Base-by-base conservation (phyloP, 345 rosid species). In the Rhodamnia rubescens region DNA sequence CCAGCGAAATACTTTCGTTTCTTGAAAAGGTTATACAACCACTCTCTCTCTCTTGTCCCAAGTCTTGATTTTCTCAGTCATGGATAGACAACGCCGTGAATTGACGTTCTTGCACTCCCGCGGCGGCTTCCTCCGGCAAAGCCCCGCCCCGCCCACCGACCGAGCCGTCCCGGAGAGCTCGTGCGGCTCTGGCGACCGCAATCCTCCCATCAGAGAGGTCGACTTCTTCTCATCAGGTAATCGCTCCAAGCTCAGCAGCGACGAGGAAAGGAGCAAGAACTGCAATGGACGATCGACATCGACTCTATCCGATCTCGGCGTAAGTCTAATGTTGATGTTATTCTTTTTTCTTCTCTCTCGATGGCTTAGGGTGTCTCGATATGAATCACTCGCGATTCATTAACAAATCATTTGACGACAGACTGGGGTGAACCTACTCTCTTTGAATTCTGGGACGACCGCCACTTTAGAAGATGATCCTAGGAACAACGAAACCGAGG, bases 181-280 rank as follows among this genome's bases (percentile, higher is more conserved):
- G 24, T 13, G 27, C 16, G 24, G 15, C 7, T 52, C 47, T 50
- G 5, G 21, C 18, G 52, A 57, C 74, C 27, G 27, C 55, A 87
- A 85, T 69, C 87, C 90, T 52, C 86, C 86, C 42, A 93, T 94
- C 87, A 90, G 91, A 90, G 98, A 95, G 91, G 87, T 94, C 83
- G 98, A 97, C 91, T 97, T 97, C 95, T 97, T 97, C 75, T 92
- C 96, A 2, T 57, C 82, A 7, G 89, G 85, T 51, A 87, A 24
- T 13, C 22, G 57, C 61, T 49, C n/a, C 21, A 49, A 74, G 64
- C 4, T 40, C 27, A 24, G 5, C 53, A 10, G 24, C 36, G 78
- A 57, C 42, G 92, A 92, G 90, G 81, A 86, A 83, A 86, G 86
- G 64, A 88, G 69, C 50, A 89, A 88, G 83, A 75, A 47, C 32